A percentile compares a stretch with the other conserved stretches of the same genome.
phyloP scores from a whole-genome alignment of 2,329 filamentous ascomycete genomes.

The Aureobasidium sp. region DNA sequence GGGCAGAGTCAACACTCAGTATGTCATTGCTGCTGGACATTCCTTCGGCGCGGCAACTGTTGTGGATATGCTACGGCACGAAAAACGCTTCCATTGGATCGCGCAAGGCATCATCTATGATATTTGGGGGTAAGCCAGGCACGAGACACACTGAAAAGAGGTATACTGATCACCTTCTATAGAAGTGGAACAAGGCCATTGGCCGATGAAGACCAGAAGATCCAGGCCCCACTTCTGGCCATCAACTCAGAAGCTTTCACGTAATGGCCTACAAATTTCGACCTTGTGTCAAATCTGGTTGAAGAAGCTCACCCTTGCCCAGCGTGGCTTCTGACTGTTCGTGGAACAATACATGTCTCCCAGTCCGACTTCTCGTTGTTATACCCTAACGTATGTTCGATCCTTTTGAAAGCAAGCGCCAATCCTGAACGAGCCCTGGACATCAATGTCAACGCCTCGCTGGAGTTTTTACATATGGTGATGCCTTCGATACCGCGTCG shows the following conservation, averaged over 20 bases:
- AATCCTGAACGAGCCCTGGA: slow-evolving; percentile 54
- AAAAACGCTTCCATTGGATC: slow-evolving; percentile 47
- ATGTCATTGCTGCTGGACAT: slow-evolving; percentile 56
- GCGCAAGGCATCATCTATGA: slow-evolving; percentile 59
- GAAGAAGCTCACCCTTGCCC: slow-evolving; percentile 44
- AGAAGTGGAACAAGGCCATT: slow-evolving; percentile 37
- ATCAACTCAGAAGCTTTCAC: slow-evolving; percentile 63
- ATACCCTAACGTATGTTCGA: slow-evolving; percentile 50
- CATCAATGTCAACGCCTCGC: slow-evolving; percentile 52
- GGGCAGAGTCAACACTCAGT: slow-evolving; percentile 44
- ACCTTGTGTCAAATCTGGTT: slow-evolving; percentile 48
- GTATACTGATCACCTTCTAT: not conserved
- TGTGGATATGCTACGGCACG: slow-evolving; percentile 49
- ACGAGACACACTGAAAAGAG: too few species aligned
- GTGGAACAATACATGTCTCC: slow-evolving; percentile 56
- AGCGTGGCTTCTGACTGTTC: slow-evolving; percentile 38
- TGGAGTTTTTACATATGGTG: slow-evolving; percentile 53
- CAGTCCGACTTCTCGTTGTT: slow-evolving; percentile 59
- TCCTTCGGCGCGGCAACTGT: slow-evolving; percentile 59
- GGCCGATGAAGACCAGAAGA: slow-evolving; percentile 26
- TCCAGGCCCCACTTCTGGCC: slow-evolving; percentile 49
- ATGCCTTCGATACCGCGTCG: slow-evolving; percentile 40
- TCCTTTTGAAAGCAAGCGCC: slow-evolving; percentile 55
- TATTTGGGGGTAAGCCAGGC: slow-evolving; percentile 45
- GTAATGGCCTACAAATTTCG: slow-evolving; percentile 58